Evolutionary conservation across 805 yeast genomes (phyloP).

Genomic region (Jamesozyma rosinii): DNA sequence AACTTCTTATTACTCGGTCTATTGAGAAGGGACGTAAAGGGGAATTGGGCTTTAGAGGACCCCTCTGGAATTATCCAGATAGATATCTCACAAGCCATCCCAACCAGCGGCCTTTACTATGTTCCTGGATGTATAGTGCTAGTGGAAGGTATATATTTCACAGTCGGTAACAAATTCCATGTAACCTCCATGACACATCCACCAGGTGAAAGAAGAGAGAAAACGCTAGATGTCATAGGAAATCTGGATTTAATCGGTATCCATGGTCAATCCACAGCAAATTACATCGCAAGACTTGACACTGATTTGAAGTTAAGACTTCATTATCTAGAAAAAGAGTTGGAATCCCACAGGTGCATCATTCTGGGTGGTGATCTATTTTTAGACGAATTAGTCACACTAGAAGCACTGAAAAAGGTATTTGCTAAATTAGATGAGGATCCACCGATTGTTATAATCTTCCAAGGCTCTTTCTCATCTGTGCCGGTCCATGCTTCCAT

Average conservation of each 20-base stretch:
- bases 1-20: conserved; percentile 74
- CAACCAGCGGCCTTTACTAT: conserved; percentile 56
- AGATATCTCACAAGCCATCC: conserved; percentile 51
- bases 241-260: conserved; percentile 59
- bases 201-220: conserved; percentile 68
- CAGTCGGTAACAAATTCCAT: conserved; percentile 56
- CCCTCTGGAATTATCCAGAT: conserved; percentile 64
- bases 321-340: conserved; percentile 45
- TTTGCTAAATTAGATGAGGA: conserved; percentile 47
- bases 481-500: conserved; percentile 51
- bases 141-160: conserved; percentile 77
- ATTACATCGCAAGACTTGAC: conserved; percentile 49
- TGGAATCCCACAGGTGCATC: conserved; percentile 48
- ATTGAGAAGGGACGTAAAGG: conserved; percentile 51
- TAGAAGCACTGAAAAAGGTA: conserved; percentile 59
- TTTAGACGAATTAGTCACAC: conserved; percentile 48
- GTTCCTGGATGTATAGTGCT: conserved; percentile 69
- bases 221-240: conserved; percentile 64
- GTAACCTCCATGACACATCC: conserved; percentile 79
- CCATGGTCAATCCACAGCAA: conserved; percentile 27
- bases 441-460: conserved; percentile 59
- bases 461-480: conserved; percentile 74
- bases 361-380: conserved; percentile 68
- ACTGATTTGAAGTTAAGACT: conserved; percentile 47
- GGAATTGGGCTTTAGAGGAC: conserved; percentile 73